Evolutionary conservation across 2,329 filamentous ascomycete species (phyloP).

Genomic region (Diaporthe ilicicola): DNA sequence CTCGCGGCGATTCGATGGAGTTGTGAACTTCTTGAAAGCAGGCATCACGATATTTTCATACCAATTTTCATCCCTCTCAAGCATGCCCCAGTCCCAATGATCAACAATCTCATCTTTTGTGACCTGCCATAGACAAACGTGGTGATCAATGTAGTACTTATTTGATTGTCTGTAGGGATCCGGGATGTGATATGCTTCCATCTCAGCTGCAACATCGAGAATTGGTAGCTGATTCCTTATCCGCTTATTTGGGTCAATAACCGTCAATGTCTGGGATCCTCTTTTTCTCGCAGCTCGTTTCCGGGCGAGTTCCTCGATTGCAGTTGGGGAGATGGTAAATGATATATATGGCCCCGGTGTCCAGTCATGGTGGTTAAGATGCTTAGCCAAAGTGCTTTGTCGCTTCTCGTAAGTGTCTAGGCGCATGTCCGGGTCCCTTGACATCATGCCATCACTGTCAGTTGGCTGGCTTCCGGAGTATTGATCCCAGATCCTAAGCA

Average conservation of each 20-base stretch:
- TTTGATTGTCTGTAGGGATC: not conserved
- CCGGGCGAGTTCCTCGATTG: not conserved
- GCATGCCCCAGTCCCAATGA: not conserved
- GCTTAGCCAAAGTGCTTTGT: not conserved
- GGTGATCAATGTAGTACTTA: not conserved
- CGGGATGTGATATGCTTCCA: not conserved
- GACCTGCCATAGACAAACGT: not conserved
- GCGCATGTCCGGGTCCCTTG: not conserved
- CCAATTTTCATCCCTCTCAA: not conserved
- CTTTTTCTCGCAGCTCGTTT: not conserved
- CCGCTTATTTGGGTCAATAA: not conserved
- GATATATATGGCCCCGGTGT: not conserved
- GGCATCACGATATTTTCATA: not conserved
- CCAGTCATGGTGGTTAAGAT: not conserved
- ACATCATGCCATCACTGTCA: not conserved
- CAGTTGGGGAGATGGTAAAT: not conserved
- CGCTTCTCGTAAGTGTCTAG: not conserved
- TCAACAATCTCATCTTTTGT: not conserved
- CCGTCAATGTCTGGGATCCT: not conserved
- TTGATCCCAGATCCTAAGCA: not conserved
- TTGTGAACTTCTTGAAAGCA: not conserved
- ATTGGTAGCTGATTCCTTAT: not conserved
- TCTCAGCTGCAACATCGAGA: not conserved
- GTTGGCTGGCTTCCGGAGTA: not conserved
- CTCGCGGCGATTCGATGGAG: too few relatives aligned